Conservation (phyloP, 768 basidiomycete species). For the Termitomyces sp. region DNA sequence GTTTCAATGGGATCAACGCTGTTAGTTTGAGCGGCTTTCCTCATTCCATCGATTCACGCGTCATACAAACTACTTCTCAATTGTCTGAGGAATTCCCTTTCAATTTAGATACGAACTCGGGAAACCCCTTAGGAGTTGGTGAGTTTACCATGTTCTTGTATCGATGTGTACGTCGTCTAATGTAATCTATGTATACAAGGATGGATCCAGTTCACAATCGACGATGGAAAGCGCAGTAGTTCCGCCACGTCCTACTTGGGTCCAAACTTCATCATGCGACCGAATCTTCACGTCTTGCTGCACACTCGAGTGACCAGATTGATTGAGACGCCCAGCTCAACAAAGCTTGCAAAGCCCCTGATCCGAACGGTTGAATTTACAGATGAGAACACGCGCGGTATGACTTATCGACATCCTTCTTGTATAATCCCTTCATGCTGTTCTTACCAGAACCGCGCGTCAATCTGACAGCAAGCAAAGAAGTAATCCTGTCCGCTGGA, state of each 20-base stretch:
- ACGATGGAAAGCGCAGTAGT: slow-evolving; percentile 9
- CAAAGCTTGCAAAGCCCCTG: background rate
- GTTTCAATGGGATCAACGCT: slow-evolving; percentile 20
- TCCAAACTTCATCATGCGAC: slow-evolving; percentile 15
- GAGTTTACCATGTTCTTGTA: slow-evolving; percentile 5
- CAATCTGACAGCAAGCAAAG: slow-evolving; percentile 11
- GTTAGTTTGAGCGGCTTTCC: slow-evolving; percentile 22
- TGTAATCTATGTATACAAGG: slow-evolving; percentile 3
- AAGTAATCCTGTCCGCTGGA: slow-evolving; percentile 20
- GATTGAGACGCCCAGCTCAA: slow-evolving; percentile 7
- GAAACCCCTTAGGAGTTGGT: slow-evolving; percentile 36
- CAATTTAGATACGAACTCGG: slow-evolving; percentile 37
- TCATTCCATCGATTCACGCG: slow-evolving; percentile 21
- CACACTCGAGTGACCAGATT: slow-evolving; percentile 19
- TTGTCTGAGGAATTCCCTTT: slow-evolving; percentile 31
- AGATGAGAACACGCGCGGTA: background rate
- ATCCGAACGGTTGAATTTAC: slow-evolving; percentile 4
- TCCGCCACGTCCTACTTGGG: slow-evolving; percentile 9
- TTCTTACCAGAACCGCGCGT: background rate
- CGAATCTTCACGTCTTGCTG: slow-evolving; percentile 22
- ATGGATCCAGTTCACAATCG: slow-evolving; percentile 10
- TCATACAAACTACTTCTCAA: slow-evolving; percentile 29
- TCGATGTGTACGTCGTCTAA: background rate
- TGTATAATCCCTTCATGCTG: background rate
- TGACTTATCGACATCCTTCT: background rate